Evolutionary conservation across 2,329 filamentous ascomycete species (phyloP), one percentile per base, ranked within the genome.

Genomic region (Ceratocystis smalleyi): DNA sequence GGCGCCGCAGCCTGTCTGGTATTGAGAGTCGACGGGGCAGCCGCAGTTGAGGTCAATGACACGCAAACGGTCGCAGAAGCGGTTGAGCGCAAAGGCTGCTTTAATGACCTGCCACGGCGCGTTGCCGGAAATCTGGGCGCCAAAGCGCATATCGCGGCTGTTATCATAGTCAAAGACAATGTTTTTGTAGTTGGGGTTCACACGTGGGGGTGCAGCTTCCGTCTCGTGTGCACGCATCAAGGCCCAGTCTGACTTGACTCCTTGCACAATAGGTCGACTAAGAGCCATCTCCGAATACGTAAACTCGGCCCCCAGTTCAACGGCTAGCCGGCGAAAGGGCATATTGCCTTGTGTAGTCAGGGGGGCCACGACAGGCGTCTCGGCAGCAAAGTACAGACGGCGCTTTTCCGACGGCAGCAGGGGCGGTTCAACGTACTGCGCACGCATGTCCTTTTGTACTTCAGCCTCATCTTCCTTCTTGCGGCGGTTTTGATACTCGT

Each of bases 231-330:
- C 89, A 74, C 94, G 95, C 80, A 97, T 83, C 64, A 99, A 78
- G 22, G 94, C 91, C 94, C 94, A 99, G 76, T 99, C 94, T 1
- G 86, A 81, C 75, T 92, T 95, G 68, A 88, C 83, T 43, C 94
- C 94, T 74, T 96, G 91, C 5, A 99, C 81, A 51, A 99, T 76
- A 8, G 92, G 91, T 74, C 95, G 77, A 32, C 89, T 86, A 82
- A 99, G 88, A 3, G 92, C 94, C 94, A 99, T 99, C 75, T 99
- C 94, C 0, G 92, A 97, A 77, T 96, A 99, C 0, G 94, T 99
- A 60, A 95, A 80, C 72, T 96, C 88, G 32, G 91, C 91, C 43
- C 94, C 94, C 27, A 97, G 81, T 64, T 91, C 87, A 12, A 90
- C 86, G 71, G 91, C 96, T 35, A 99, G 82, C 61, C 94, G 84